These are phyloP conservation scores for Leonotis leonurus DNA, from an alignment of 257 asterid genomes.

Conservation along the genomic window DNA sequence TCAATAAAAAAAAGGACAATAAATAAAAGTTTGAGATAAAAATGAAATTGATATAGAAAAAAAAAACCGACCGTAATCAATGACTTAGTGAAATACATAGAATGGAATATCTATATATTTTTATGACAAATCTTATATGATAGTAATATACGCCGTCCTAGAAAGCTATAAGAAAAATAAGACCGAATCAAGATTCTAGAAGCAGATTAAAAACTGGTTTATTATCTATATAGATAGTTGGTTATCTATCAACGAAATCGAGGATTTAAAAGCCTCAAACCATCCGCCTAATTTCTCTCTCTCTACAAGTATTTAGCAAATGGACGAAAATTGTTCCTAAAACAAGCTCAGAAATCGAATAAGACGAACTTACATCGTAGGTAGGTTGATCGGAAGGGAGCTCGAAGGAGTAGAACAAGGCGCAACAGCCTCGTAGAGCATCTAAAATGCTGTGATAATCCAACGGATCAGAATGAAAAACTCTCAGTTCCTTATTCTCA, in stretches of 20 bases:
- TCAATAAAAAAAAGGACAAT: background rate
- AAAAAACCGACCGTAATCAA: background rate
- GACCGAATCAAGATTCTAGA: background rate
- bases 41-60: background rate
- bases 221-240: no score
- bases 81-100: no score
- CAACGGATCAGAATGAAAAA: conserved; percentile 68
- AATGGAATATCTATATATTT: background rate
- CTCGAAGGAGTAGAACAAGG: conserved; percentile 82
- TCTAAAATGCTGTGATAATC: conserved; percentile 88
- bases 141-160: background rate
- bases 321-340: background rate
- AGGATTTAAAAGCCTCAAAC: background rate
- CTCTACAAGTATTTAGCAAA: background rate
- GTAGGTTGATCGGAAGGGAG: conserved; percentile 65
- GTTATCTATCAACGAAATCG: no score
- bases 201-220: background rate
- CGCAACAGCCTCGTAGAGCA: conserved; percentile 72
- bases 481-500: conserved; percentile 43
- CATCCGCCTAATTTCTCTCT: background rate
- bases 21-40: background rate
- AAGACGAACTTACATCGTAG: conserved; percentile 58
- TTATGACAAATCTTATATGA: no score
- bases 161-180: background rate
- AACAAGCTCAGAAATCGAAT: no score